Conservation (phyloP, 108 stramenopile species). For the Skeletonema marinoi region DNA sequence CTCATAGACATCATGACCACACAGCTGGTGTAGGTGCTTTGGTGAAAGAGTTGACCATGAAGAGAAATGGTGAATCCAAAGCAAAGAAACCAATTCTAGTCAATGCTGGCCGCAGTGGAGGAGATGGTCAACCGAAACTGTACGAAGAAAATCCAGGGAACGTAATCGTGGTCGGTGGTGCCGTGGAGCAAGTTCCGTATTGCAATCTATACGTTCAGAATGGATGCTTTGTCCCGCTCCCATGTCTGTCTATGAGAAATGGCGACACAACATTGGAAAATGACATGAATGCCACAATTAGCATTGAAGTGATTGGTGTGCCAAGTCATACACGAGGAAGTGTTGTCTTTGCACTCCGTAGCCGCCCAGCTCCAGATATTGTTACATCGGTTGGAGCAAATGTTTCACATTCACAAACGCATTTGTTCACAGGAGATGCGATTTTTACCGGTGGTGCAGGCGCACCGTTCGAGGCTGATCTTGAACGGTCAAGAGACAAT, state of each 20-base stretch:
- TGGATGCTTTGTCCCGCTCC: constrained; percentile 72
- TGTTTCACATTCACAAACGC: constrained; percentile 20
- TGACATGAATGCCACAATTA: constrained; percentile 69
- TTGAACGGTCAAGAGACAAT: constrained; percentile 41
- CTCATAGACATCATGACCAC: constrained; percentile 89
- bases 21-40: constrained; percentile 67
- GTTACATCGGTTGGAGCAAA: background rate
- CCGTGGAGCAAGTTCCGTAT: constrained; percentile 76
- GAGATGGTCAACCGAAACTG: background rate
- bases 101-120: constrained; percentile 16
- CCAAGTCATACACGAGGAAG: constrained; percentile 84
- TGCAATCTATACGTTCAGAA: constrained; percentile 63
- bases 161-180: constrained; percentile 63
- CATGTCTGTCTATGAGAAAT: constrained; percentile 18
- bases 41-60: constrained; percentile 8
- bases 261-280: constrained; percentile 30
- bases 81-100: constrained; percentile 8
- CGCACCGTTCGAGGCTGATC: constrained; percentile 82
- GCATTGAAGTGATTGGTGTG: constrained; percentile 72
- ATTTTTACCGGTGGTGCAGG: constrained; percentile 83
- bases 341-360: constrained; percentile 69
- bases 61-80: background rate
- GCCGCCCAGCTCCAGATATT: constrained; percentile 25
- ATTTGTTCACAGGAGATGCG: constrained; percentile 84
- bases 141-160: constrained; percentile 16